A percentile compares a stretch with the other conserved stretches of the same genome.
Conservation (phyloP, 768 basidiomycete genomes). For the Cubamyces sp. region DNA sequence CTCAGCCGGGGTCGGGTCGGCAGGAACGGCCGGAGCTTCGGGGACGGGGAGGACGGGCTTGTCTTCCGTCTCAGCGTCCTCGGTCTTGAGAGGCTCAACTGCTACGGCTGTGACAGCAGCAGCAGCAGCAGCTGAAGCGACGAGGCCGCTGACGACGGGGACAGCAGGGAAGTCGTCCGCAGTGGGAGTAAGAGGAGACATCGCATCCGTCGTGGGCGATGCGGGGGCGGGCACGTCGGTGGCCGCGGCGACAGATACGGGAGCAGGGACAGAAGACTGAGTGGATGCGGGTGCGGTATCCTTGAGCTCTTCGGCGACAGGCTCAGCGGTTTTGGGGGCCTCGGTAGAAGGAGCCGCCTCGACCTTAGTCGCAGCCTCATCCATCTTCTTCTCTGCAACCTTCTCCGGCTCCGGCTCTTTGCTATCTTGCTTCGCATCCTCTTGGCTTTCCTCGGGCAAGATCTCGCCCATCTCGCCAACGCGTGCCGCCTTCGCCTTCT, state of each 20-base stretch:
- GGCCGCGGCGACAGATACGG: neutral
- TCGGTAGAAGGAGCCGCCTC: neutral
- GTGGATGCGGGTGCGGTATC: constrained; percentile 11
- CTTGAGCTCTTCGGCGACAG: constrained; percentile 8
- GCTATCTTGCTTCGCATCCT: constrained; percentile 17
- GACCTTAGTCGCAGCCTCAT: neutral
- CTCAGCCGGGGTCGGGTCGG: constrained; percentile 15
- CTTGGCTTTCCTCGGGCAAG: constrained; percentile 53
- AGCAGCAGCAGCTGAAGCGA: constrained; percentile 20
- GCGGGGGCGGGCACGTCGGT: neutral
- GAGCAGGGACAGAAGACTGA: constrained; percentile 1
- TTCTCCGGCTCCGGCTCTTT: neutral
- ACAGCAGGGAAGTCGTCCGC: constrained; percentile 27
- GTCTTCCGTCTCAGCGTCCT: constrained; percentile 26
- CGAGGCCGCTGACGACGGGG: constrained; percentile 25
- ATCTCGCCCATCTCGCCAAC: constrained; percentile 77
- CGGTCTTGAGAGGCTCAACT: constrained; percentile 21
- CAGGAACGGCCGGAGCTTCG: constrained; percentile 18
- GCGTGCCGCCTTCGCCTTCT: constrained; percentile 38
- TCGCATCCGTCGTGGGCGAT: neutral
- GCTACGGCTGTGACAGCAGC: constrained; percentile 22
- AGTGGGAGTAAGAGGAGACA: constrained; percentile 19
- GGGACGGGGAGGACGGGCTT: constrained; percentile 20
- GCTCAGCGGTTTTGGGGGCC: neutral
- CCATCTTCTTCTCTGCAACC: neutral